Conservation (phyloP, 345 rosid species). For the Eucalyptus decipiens region DNA sequence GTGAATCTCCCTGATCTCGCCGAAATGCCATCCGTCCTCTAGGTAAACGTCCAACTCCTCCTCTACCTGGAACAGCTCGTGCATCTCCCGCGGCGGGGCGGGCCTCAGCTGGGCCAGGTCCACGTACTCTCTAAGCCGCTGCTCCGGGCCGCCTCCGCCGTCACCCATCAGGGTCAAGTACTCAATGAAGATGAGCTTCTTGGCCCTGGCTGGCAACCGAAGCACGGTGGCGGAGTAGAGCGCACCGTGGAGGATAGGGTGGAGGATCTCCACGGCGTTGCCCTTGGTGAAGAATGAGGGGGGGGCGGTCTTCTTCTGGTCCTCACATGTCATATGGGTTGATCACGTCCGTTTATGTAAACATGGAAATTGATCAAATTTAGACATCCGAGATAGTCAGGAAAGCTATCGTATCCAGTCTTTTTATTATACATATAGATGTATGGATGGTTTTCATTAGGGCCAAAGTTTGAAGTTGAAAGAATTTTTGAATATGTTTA, state of each 20-base stretch:
- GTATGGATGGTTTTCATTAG: no score
- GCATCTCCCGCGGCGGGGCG: constrained; percentile 9
- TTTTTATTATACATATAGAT: no score
- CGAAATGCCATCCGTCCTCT: constrained; percentile 24
- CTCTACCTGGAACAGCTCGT: constrained; percentile 4
- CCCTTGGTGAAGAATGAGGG: constrained; percentile 6
- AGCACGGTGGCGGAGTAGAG: constrained; percentile 24
- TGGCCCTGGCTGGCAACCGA: constrained; percentile 2
- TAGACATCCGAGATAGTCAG: no score
- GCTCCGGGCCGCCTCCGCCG: not conserved
- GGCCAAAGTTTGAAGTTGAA: no score
- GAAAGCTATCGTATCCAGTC: no score
- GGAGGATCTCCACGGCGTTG: constrained; percentile 28
- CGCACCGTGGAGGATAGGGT: not conserved
- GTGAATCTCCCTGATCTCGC: constrained; percentile 3
- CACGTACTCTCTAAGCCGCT: constrained; percentile 15
- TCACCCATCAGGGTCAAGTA: not conserved
- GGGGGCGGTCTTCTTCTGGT: not conserved
- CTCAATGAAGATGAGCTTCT: constrained; percentile 9
- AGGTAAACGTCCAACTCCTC: constrained; percentile 28
- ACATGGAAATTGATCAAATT: no score
- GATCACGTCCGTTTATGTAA: no score
- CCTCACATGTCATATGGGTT: no score
- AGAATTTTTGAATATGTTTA: no score
- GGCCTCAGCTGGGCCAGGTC: constrained; percentile 13